Evolutionary conservation across 2,329 filamentous ascomycete species (phyloP), one percentile per base, ranked within the genome.

Genomic region (Verticillium isaacii): DNA sequence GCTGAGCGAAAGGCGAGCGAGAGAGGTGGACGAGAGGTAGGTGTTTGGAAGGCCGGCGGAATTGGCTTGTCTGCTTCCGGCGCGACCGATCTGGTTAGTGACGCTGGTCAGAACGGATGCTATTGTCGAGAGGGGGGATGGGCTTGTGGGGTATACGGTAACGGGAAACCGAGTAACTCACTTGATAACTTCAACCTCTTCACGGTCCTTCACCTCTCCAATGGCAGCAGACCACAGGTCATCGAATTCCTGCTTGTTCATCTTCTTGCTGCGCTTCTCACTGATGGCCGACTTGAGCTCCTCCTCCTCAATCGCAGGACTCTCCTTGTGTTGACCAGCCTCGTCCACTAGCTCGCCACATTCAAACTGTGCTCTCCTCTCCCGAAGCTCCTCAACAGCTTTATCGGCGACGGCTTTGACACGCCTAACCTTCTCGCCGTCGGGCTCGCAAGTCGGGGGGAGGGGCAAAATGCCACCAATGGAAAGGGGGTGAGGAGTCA

Each of bases 401-500:
- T 89, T 90, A 72, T 98, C 89, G 8, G 93, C 92, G 17, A 99
- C 92, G 23, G 89, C 86, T 70, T 94, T 92, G 57, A 98, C 90
- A 19, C 91, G 89, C 45, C 92, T 87, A 8, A 90, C 92, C 74
- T 97, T 97, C 70, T 96, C 92, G 64, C 93, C 93, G 74, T 99
- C 96, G 0, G 95, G 91, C 75, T 97, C 94, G 74, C 95, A 99
- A 5, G 92, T 93, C 1, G 96, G 94, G 6, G 93, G 88, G 9
- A 99, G 78, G 8, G 95, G 95, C 5, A 98, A 71, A 3, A 96
- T 71, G 0, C 95, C 93, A 57, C 89, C 88, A 0, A 97, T 73
- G 0, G 93, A 89, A 25, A 98, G 80, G 1, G 94, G 93, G 72
- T 98, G 94, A 1, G 88, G 85, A 70, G 90, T 90, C 41, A 95